Base-by-base conservation (phyloP, 129 eudicot genomes). In the Tagetes erecta region DNA sequence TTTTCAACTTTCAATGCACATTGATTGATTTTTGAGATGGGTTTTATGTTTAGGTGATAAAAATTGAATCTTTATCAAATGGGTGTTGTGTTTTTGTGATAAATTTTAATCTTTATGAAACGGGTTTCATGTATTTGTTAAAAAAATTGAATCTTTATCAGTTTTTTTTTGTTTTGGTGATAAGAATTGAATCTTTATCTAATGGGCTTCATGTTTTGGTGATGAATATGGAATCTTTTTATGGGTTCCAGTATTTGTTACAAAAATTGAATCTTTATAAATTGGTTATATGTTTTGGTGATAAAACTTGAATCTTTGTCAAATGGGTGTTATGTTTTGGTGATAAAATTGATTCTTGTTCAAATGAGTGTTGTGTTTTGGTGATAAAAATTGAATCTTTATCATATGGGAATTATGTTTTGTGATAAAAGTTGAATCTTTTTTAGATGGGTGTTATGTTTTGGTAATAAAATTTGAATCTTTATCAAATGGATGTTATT, bases 131-230 rank as follows among this genome's bases (percentile, higher is more conserved):
- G 42, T 37, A 51, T 64, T 12, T 31, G 38, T 44, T 3, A 11
- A 20, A 37, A 71, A 71, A 40, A 20, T 1, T 14, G 39, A 5
- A 36, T 74, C 59, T 62, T 62, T 69, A n/a, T 8, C 20, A 66
- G 3, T 38, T 67, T 64, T 68, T 14, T 53, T 3, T 2, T 3
- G 8, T 1, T 8, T 49, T 11, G 10, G 13, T 6, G 5, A 33
- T n/a, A 67, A 67, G 53, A n/a, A 68, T 35, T 68, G 62, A 76
- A 76, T 44, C 38, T 72, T 71, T 64, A 6, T 27, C 37, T 40
- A 35, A 42, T 12, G 38, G 76, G 66, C 51, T 31, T 47, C 6
- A 45, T 49, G 73, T 31, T 35, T 34, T 14, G 6, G 8, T 71
- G 20, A 53, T 53, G 51, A 70, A 8, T 20, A 13, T n/a, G 4